phyloP scores from a whole-genome alignment of 257 asterid genomes.

The Nicotiana attenuata region DNA sequence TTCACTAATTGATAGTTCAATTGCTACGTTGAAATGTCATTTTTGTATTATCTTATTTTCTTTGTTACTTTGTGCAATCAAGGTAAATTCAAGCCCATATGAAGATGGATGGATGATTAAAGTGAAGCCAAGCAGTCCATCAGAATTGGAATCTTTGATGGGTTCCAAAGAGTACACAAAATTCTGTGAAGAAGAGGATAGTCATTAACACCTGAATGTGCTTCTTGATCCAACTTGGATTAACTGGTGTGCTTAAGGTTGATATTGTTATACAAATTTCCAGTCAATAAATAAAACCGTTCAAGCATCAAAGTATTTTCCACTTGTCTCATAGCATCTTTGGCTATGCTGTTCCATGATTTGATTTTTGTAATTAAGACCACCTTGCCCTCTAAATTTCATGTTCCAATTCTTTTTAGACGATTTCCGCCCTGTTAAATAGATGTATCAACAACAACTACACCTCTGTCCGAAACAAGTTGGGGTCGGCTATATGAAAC shows the following conservation, averaged over 20 bases:
- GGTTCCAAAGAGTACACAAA: conserved; percentile 65
- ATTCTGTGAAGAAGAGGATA: conserved; percentile 87
- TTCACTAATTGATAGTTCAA: too few relatives aligned
- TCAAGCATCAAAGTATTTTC: not conserved
- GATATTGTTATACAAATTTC: not conserved
- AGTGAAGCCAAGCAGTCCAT: conserved; percentile 65
- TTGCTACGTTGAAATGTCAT: not conserved
- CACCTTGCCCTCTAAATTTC: not conserved
- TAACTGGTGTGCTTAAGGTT: conserved; percentile 14
- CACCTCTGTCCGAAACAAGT: too few relatives aligned
- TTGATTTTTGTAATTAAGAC: not conserved
- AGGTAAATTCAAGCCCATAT: conserved; percentile 81
- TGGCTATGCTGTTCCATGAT: not conserved
- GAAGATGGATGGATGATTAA: conserved; percentile 97
- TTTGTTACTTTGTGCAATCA: conserved; percentile 9
- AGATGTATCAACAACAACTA: not conserved
- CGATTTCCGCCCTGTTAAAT: not conserved
- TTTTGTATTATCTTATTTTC: not conserved
- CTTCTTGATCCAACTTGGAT: conserved; percentile 10
- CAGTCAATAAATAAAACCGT: not conserved
- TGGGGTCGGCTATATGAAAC: too few relatives aligned
- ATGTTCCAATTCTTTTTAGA: not conserved
- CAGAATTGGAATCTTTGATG: conserved; percentile 62
- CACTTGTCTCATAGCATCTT: not conserved
- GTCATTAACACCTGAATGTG: not conserved